Evolutionary conservation across 371 early-diverging fungal species (phyloP).

Genomic region (Circinella umbellata): DNA sequence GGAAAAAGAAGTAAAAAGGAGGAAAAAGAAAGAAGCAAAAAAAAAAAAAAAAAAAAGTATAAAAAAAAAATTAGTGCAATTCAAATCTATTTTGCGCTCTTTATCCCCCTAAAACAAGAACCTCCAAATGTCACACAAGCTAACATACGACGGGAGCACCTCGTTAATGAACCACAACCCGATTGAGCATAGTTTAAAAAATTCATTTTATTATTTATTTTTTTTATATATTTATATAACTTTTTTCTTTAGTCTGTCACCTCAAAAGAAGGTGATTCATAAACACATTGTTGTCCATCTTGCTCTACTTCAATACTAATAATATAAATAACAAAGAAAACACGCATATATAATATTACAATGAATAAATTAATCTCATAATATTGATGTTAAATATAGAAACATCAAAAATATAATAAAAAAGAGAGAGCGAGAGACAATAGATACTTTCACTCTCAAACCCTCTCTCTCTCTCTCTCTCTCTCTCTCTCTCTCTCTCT

Average conservation of each 20-base stretch:
- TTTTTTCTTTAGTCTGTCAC: slow-evolving; percentile 6
- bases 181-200: slow-evolving; percentile 6
- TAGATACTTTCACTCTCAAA: no score
- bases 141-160: slow-evolving; percentile 23
- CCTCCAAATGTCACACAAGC: slow-evolving; percentile 26
- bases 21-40: slow-evolving; percentile 13
- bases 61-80: no score
- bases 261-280: slow-evolving; percentile 9
- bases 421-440: no score
- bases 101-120: slow-evolving; percentile 5
- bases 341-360: neutral
- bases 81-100: neutral
- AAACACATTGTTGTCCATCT: slow-evolving; percentile 4
- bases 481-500: no score
- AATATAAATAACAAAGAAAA: neutral
- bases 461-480: no score
- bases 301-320: slow-evolving; percentile 2
- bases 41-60: neutral
- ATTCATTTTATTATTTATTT: slow-evolving; percentile 5
- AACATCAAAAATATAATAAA: no score
- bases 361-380: no score
- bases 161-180: slow-evolving; percentile 16
- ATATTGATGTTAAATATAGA: no score
- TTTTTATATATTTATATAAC: no score
- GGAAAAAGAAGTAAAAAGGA: slow-evolving; percentile 21